Evolutionary conservation across 2,329 filamentous ascomycete species (phyloP).

Genomic region (Stemphylium vesicarium): DNA sequence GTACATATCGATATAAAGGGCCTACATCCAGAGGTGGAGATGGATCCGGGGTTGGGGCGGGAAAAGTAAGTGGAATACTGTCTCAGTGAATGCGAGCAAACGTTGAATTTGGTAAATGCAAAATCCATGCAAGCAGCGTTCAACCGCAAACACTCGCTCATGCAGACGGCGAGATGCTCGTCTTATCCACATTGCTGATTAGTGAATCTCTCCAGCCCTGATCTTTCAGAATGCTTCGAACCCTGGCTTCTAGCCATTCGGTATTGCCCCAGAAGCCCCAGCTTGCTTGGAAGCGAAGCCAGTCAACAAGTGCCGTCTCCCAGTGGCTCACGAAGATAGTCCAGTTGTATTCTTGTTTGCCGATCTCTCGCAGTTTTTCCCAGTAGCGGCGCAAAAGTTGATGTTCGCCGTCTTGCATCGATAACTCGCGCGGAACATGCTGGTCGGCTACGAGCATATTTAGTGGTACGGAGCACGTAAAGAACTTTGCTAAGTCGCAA

Average conservation of each 20-base stretch:
- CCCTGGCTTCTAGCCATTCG: constrained; percentile 44
- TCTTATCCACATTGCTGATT: constrained; percentile 15
- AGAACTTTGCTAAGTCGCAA: constrained; percentile 70
- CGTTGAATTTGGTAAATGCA: too few relatives aligned
- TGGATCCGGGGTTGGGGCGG: too few relatives aligned
- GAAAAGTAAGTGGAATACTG: too few relatives aligned
- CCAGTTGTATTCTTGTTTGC: constrained; percentile 59
- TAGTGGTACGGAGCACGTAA: constrained; percentile 69
- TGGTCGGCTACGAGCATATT: constrained; percentile 54
- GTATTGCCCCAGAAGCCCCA: constrained; percentile 49
- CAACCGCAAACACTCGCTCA: not conserved
- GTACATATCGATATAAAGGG: not conserved
- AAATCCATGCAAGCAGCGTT: too few relatives aligned
- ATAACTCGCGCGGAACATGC: constrained; percentile 48
- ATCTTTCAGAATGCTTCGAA: constrained; percentile 35
- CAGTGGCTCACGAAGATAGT: constrained; percentile 64
- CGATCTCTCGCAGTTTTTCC: constrained; percentile 40
- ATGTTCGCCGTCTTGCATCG: constrained; percentile 60
- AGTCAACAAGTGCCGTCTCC: constrained; percentile 72
- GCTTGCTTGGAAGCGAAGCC: constrained; percentile 58
- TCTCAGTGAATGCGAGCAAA: too few relatives aligned
- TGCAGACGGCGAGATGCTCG: not conserved
- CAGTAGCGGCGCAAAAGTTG: constrained; percentile 61
- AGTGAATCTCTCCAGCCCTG: constrained; percentile 27
- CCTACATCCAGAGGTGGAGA: too few relatives aligned